A percentile compares a stretch with the other conserved stretches of the same genome.
Evolutionary conservation across 768 basidiomycete genomes (phyloP).

Genomic region (Leccinum aurantiacum): DNA sequence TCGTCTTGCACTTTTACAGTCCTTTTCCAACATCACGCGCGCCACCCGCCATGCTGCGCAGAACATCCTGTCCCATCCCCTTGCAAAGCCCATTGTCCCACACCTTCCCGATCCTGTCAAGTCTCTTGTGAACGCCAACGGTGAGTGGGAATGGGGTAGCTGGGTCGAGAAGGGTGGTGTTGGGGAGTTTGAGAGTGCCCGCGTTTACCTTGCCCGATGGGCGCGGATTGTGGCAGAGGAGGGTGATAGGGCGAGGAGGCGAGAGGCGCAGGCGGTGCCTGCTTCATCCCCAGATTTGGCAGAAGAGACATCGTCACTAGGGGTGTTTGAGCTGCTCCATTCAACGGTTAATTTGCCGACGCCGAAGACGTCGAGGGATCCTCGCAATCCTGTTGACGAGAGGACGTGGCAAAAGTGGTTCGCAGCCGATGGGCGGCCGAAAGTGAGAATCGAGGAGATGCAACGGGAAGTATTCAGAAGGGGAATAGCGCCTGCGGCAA

Average conservation of each 20-base stretch:
- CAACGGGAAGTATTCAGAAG: constrained; percentile 74
- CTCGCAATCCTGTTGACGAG: constrained; percentile 72
- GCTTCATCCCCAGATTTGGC: constrained; percentile 47
- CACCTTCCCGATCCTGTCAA: constrained; percentile 94
- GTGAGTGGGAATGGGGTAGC: constrained; percentile 91
- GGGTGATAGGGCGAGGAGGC: constrained; percentile 83
- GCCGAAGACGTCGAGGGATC: constrained; percentile 81
- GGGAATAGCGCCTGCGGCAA: constrained; percentile 56
- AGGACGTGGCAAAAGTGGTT: constrained; percentile 81
- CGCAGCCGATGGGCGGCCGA: constrained; percentile 64
- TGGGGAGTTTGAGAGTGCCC: constrained; percentile 93
- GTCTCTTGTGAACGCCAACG: constrained; percentile 84
- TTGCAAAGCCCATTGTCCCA: constrained; percentile 94
- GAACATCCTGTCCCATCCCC: constrained; percentile 91
- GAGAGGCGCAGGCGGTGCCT: constrained; percentile 72
- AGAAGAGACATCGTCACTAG: constrained; percentile 72
- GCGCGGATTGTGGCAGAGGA: constrained; percentile 97
- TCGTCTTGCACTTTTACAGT: constrained; percentile 81
- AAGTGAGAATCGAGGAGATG: constrained; percentile 66
- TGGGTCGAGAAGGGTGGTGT: constrained; percentile 93
- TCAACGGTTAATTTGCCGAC: constrained; percentile 77
- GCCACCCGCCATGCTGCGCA: constrained; percentile 93
- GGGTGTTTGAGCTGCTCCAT: constrained; percentile 85
- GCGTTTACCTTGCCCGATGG: constrained; percentile 96
- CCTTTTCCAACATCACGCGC: constrained; percentile 91